A percentile compares a stretch with the other conserved stretches of the same genome.
phyloP scores from a whole-genome alignment of 2,329 filamentous ascomycete species.

The Pyrenophora graminea region DNA sequence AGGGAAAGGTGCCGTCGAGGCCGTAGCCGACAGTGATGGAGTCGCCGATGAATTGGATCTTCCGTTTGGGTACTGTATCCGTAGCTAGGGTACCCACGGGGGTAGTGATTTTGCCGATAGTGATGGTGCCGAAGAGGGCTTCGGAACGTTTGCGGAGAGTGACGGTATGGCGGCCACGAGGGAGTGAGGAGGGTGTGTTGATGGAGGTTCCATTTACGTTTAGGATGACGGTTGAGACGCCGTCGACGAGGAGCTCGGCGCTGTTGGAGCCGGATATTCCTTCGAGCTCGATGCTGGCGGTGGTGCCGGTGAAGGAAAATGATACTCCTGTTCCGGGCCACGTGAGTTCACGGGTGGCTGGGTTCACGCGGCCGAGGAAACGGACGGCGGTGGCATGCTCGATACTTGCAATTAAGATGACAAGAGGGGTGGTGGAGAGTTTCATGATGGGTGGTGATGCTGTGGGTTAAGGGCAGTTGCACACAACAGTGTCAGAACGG shows the following conservation, averaged over 20 bases:
- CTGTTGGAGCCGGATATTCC: slow-evolving; percentile 41
- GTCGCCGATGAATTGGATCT: slow-evolving; percentile 53
- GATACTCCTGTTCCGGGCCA: slow-evolving; percentile 52
- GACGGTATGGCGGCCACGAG: slow-evolving; percentile 44
- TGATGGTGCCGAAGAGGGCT: slow-evolving; percentile 40
- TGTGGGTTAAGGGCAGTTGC: too few relatives aligned
- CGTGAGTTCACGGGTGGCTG: slow-evolving; percentile 50
- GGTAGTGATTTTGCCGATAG: slow-evolving; percentile 32
- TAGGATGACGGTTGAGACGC: slow-evolving; percentile 26
- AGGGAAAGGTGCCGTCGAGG: slow-evolving; percentile 49
- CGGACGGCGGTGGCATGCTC: slow-evolving; percentile 9
- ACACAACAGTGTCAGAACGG: too few relatives aligned
- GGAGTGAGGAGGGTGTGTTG: slow-evolving; percentile 36
- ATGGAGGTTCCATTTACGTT: slow-evolving; percentile 38
- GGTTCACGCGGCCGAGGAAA: slow-evolving; percentile 49
- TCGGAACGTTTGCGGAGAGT: slow-evolving; percentile 49
- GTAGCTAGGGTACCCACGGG: slow-evolving; percentile 38
- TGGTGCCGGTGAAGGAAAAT: slow-evolving; percentile 49
- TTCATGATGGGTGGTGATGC: background rate
- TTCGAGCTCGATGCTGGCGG: slow-evolving; percentile 44
- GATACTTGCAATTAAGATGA: slow-evolving; percentile 4
- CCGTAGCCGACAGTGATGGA: slow-evolving; percentile 54
- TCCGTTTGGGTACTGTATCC: slow-evolving; percentile 31
- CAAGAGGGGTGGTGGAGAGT: background rate
- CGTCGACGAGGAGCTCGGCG: slow-evolving; percentile 44